Conservation (phyloP, 23 red algal species). For the Gracilaria caudata region DNA sequence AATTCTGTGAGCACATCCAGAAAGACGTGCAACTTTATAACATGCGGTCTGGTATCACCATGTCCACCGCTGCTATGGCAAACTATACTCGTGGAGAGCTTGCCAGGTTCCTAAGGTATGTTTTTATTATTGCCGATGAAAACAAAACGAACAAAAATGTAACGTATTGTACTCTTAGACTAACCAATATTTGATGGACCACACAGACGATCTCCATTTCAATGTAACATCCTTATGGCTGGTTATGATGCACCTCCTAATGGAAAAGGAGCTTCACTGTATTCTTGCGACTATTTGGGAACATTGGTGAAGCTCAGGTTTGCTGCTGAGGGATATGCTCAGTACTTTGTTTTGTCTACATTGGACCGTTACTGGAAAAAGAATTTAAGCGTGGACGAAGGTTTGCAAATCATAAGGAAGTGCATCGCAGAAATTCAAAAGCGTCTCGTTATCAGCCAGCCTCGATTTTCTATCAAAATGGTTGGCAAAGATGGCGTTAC, state of each 20-base stretch:
- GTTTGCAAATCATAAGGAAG: conserved; percentile 68
- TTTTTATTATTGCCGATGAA: not conserved
- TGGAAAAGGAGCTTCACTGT: conserved; percentile 59
- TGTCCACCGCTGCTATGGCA: conserved; percentile 80
- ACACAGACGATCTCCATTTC: conserved; percentile 63
- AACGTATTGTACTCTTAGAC: conserved; percentile 1
- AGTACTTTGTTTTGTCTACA: conserved; percentile 92
- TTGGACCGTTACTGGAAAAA: conserved; percentile 92
- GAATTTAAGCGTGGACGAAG: conserved; percentile 73
- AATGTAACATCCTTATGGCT: conserved; percentile 84
- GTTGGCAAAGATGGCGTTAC: conserved; percentile 82
- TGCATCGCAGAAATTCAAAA: conserved; percentile 82
- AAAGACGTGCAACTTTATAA: conserved; percentile 90
- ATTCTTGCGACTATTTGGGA: conserved; percentile 96
- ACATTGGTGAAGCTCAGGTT: conserved; percentile 86
- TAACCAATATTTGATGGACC: not conserved
- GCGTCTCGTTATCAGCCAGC: conserved; percentile 78
- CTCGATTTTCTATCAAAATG: conserved; percentile 83
- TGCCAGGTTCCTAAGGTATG: conserved; percentile 77
- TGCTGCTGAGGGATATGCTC: conserved; percentile 88
- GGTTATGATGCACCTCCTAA: conserved; percentile 77
- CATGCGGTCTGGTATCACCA: conserved; percentile 79
- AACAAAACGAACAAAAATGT: not conserved
- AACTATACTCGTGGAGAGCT: conserved; percentile 92
- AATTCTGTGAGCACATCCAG: conserved; percentile 95